These are phyloP conservation scores for Monosporozyma yasuniensis DNA, from an alignment of 805 yeast species.

Conservation along the genomic window DNA sequence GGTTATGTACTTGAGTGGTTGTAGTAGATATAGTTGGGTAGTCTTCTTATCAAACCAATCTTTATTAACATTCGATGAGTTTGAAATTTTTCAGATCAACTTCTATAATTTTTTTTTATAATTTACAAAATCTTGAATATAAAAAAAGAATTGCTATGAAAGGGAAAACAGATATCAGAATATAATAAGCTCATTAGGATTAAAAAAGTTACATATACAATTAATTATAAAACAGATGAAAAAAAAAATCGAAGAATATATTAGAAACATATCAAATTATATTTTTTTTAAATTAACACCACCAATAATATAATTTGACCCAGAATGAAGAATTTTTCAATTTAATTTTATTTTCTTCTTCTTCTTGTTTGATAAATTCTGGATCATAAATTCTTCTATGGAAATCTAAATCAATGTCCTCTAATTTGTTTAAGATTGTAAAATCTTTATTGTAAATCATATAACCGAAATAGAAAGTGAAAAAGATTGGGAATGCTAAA, in stretches of 20 bases:
- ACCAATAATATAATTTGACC: conserved; percentile 30
- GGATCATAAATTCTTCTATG: conserved; percentile 36
- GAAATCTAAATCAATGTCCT: conserved; percentile 36
- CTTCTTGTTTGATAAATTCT: conserved; percentile 34
- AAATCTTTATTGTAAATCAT: conserved; percentile 38
- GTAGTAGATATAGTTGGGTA: background rate
- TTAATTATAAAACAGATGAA: background rate
- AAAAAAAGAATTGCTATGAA: too few species aligned
- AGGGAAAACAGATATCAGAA: too few species aligned
- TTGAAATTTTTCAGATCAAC: background rate
- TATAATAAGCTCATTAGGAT: background rate
- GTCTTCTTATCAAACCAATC: background rate
- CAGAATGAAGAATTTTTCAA: conserved; percentile 18
- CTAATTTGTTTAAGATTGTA: conserved; percentile 28
- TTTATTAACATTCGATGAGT: background rate
- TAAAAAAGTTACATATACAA: background rate
- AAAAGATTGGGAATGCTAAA: conserved; percentile 41
- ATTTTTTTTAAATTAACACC: conserved; percentile 33
- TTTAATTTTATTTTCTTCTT: conserved; percentile 30
- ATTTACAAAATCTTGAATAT: too few species aligned
- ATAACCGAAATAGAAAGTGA: conserved; percentile 40
- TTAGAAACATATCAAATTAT: background rate
- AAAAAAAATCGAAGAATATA: background rate
- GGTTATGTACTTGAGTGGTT: background rate
- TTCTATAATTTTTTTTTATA: background rate